phyloP scores from a whole-genome alignment of 1,139 yeast genomes.

The Yamadazyma conglobata region DNA sequence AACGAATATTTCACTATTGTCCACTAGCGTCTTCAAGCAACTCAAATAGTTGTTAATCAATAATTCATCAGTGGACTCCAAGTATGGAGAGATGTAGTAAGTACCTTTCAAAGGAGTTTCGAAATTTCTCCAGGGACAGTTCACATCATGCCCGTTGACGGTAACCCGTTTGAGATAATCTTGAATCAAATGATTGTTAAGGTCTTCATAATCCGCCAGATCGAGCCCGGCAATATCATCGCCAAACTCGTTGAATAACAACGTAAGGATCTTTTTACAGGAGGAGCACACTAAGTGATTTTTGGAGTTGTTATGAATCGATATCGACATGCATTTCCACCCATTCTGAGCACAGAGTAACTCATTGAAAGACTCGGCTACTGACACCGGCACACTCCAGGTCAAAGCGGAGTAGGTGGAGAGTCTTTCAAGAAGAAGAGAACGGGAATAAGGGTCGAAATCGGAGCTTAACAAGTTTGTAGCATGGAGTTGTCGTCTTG shows the following conservation, averaged over 20 bases:
- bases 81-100: slow-evolving; percentile 36
- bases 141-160: slow-evolving; percentile 24
- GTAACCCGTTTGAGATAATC: slow-evolving; percentile 25
- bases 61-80: slow-evolving; percentile 28
- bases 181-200: slow-evolving; percentile 22
- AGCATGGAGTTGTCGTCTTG: slow-evolving; percentile 11
- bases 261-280: slow-evolving; percentile 29
- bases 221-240: slow-evolving; percentile 17
- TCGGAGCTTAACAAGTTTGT: slow-evolving; percentile 14
- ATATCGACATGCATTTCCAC: slow-evolving; percentile 37
- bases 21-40: slow-evolving; percentile 27
- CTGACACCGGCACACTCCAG: slow-evolving; percentile 30
- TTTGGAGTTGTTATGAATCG: slow-evolving; percentile 20
- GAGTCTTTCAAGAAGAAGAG: slow-evolving; percentile 26
- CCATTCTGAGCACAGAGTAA: slow-evolving; percentile 40
- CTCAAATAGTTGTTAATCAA: slow-evolving; percentile 27
- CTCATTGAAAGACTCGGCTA: slow-evolving; percentile 22
- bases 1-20: slow-evolving; percentile 25
- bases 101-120: slow-evolving; percentile 34
- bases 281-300: slow-evolving; percentile 35
- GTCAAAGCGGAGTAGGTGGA: slow-evolving; percentile 30
- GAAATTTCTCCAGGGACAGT: slow-evolving; percentile 38
- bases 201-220: slow-evolving; percentile 20
- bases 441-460: slow-evolving; percentile 36
- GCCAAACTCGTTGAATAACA: slow-evolving; percentile 22